A percentile compares a stretch with the other conserved stretches of the same genome.
phyloP scores from a whole-genome alignment of 1,139 yeast species.

The Pneumocystis sp. region DNA sequence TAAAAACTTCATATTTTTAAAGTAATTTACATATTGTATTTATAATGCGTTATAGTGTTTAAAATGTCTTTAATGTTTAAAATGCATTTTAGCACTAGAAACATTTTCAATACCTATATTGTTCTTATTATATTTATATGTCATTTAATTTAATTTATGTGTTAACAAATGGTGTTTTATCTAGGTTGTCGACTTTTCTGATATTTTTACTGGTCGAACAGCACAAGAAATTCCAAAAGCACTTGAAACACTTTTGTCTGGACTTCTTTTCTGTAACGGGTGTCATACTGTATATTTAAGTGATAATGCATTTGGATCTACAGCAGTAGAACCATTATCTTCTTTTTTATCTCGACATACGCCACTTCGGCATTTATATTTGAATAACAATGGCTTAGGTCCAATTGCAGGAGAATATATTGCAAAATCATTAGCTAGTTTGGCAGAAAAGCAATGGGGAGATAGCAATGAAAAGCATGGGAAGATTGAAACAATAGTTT shows the following conservation, averaged over 20 bases:
- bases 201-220: constrained; percentile 83
- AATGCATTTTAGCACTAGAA: not conserved
- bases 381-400: constrained; percentile 94
- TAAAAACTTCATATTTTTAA: not conserved
- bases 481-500: constrained; percentile 55
- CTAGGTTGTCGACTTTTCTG: constrained; percentile 66
- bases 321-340: constrained; percentile 82
- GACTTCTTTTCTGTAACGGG: constrained; percentile 51
- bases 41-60: not conserved
- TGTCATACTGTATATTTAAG: constrained; percentile 66
- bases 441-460: constrained; percentile 29
- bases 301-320: constrained; percentile 93
- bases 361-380: constrained; percentile 67
- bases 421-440: constrained; percentile 64
- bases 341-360: constrained; percentile 58
- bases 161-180: constrained; percentile 18
- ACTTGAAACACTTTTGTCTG: constrained; percentile 54
- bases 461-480: not conserved
- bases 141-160: not conserved
- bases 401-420: constrained; percentile 93
- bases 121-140: not conserved
- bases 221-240: constrained; percentile 89
- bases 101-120: not conserved
- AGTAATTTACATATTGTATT: not conserved
- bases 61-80: too few species aligned